phyloP scores from a whole-genome alignment of 192 early-diverging fungal genomes.

The Glomus cerebriforme region DNA sequence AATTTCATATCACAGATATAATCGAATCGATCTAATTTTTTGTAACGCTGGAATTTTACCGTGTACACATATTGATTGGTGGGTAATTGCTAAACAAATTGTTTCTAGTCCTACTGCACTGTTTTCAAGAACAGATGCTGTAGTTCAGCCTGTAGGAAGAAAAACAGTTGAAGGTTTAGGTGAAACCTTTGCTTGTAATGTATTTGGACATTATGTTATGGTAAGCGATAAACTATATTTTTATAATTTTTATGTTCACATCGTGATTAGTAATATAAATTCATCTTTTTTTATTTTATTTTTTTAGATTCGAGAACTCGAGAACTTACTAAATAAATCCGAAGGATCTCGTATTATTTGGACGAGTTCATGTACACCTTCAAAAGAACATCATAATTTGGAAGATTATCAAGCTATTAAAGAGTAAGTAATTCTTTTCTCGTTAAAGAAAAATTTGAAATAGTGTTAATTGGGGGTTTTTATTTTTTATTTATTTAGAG shows the following conservation, averaged over 20 bases:
- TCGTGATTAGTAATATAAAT: not conserved
- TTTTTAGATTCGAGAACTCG: constrained; percentile 51
- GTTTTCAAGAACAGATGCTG: constrained; percentile 43
- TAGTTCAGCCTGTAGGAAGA: constrained; percentile 49
- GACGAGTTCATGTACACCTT: constrained; percentile 54
- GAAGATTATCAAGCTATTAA: constrained; percentile 56
- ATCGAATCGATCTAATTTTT: constrained; percentile 48
- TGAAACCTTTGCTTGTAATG: constrained; percentile 54
- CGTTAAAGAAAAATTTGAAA: constrained; percentile 3
- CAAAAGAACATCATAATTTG: constrained; percentile 35
- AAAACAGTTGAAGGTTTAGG: constrained; percentile 54
- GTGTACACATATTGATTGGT: constrained; percentile 45
- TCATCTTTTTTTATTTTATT: not conserved
- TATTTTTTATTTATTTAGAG: constrained; percentile 7
- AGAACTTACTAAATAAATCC: constrained; percentile 41
- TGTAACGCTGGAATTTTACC: constrained; percentile 60
- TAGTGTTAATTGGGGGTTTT: too few species aligned
- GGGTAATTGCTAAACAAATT: constrained; percentile 31
- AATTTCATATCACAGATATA: constrained; percentile 35
- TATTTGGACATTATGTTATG: constrained; percentile 65
- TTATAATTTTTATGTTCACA: not conserved
- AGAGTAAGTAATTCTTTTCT: constrained; percentile 31
- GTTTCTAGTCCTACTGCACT: constrained; percentile 41
- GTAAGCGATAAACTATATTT: constrained; percentile 26
- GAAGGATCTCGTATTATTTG: constrained; percentile 53